Base-by-base conservation (phyloP, 352 stramenopile genomes). In the Globisporangium camurandrum region DNA sequence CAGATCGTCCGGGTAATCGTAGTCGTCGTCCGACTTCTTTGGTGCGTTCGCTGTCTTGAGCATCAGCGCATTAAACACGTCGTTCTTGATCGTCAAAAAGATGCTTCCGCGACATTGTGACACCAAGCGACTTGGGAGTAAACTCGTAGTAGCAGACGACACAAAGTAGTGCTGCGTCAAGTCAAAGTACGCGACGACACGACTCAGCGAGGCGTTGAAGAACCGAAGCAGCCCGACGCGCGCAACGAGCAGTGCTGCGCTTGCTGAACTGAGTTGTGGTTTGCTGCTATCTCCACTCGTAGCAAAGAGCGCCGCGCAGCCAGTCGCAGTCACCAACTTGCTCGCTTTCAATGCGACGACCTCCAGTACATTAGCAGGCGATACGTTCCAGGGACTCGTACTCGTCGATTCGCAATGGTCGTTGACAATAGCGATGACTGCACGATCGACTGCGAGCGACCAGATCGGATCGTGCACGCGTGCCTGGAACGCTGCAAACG, bases 1-100 rank as follows among this genome's bases (percentile, higher is more conserved):
- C 16, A 97, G 50, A 40, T 97, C 84, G 28, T 95, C 84, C 0
- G 88, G 88, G 53, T 96, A 96, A 37, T 97, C 88, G 56, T 96
- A 96, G 56, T 96, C 88, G 53, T 97, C 88, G 27, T 96, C 88
- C 1, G 78, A 69, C 49, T 83, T 85, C 31, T 84, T 87, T 1
- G 84, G 66, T 0, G 75, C 65, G 24, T 86, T 93, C 3, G 81
- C 63, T 4, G 87, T 96, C 17, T 70, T 74, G 27, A 86, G 69
- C 55, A 95, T 76, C 2, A 95, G 36, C 10, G 64, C 40, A 1
- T 68, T 76, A 55, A 95, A 85, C 10, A 94, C 66, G 0, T 71
- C 45, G 47, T 90, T 86, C 47, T 95, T 96, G 51, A 89, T 72
- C n/a, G 58, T 60, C 14, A 77, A 57, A 46, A 95, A 95, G 6